Base-by-base conservation (phyloP, 495 filamentous ascomycete genomes). In the Annulohypoxylon moriforme region DNA sequence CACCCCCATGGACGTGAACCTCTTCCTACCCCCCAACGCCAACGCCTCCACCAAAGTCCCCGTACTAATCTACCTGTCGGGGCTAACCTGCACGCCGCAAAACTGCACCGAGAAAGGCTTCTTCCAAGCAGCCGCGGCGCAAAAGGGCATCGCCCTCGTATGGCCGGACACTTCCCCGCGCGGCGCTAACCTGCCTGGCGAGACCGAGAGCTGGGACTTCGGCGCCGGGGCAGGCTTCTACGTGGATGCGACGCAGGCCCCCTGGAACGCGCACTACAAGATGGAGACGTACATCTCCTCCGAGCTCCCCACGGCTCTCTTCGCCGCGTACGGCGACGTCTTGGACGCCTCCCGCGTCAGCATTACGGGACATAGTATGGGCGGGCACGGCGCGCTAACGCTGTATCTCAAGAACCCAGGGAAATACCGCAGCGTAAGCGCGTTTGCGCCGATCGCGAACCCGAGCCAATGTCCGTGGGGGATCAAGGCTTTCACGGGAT, bases 61-160 rank as follows among this genome's bases (percentile, higher is more conserved):
- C 27, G 87, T 98, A 1, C 83, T 99, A n/a, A 89, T 98, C 80
- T 99, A 96, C 81, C 90, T 99, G 68, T 94, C 95, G 14, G 96
- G 96, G 27, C 83, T 99, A 38, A 98, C 96, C 65, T 99, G 96
- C 84, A 94, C 94, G 0, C 94, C 92, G 14, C 94, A 98, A 68
- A 99, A 99, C 83, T 94, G 94, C 80, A 87, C 94, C 33, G 96
- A 99, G 79, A 99, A 98, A 81, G 93, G 95, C 71, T 97, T 97
- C 85, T 92, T 99, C 82, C 94, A 98, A 78, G 88, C 91, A 71
- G 85, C 83, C 52, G 96, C 96, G 11, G 86, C 88, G 64, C 83
- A 90, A 71, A 88, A 88, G 72, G 91, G 92, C 42, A 92, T 99
- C 75, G 96, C 96, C 0, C 77, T 99, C 60, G 86, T 98, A 11